Conservation (phyloP, 2,329 filamentous ascomycete species). For the Penicillium frequentans region DNA sequence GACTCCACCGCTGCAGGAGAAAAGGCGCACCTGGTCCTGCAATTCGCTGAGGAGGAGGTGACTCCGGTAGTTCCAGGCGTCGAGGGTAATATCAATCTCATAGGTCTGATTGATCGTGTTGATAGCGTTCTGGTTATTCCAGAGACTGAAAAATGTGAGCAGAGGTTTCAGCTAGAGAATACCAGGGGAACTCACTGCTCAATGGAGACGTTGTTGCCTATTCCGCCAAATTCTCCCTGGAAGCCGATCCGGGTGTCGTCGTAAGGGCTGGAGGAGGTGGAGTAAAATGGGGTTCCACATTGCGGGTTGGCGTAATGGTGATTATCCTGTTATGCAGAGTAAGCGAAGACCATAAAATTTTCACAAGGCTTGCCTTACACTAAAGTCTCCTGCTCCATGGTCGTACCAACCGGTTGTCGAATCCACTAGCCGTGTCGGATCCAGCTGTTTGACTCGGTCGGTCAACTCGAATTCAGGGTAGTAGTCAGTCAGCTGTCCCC, state of each 20-base stretch:
- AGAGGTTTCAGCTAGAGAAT: not conserved
- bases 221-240: constrained; percentile 70
- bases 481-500: constrained; percentile 58
- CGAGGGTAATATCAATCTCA: constrained; percentile 60
- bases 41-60: constrained; percentile 53
- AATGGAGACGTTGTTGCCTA: constrained; percentile 64
- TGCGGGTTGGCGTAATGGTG: constrained; percentile 72
- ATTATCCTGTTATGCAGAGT: constrained; percentile 53
- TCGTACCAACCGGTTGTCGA: constrained; percentile 67
- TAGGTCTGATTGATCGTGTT: constrained; percentile 65
- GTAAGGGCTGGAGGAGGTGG: constrained; percentile 55
- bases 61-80: constrained; percentile 67
- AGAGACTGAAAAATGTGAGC: constrained; percentile 49
- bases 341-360: not conserved
- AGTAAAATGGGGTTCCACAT: constrained; percentile 70
- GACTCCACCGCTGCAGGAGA: constrained; percentile 65
- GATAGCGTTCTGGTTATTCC: constrained; percentile 63
- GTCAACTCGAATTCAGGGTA: constrained; percentile 61
- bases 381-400: constrained; percentile 66
- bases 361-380: constrained; percentile 23
- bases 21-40: constrained; percentile 52
- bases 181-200: constrained; percentile 52
- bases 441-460: constrained; percentile 55
- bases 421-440: constrained; percentile 65
- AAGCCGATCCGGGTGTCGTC: constrained; percentile 63